Conservation (phyloP, 2,329 filamentous ascomycete species). For the Xylariaceae sp. region DNA sequence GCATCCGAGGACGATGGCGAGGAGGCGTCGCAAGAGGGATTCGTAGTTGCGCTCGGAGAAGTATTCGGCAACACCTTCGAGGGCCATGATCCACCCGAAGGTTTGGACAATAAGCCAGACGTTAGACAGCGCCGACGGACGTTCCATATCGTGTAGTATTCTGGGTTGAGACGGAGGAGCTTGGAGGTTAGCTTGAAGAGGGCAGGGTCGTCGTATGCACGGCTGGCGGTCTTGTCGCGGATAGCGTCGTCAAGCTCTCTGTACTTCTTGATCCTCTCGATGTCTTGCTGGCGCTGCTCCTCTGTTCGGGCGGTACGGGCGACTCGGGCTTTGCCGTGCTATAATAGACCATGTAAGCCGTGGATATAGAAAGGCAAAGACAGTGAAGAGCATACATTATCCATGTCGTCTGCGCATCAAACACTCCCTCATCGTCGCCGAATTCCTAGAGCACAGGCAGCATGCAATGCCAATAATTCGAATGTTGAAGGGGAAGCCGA, state of each 20-base stretch:
- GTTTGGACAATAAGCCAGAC: slow-evolving; percentile 63
- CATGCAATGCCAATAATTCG: background rate
- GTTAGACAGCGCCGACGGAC: slow-evolving; percentile 76
- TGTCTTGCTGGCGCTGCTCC: slow-evolving; percentile 73
- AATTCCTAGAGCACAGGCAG: background rate
- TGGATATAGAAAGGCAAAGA: background rate
- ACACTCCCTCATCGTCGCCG: background rate
- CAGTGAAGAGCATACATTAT: slow-evolving; percentile 36
- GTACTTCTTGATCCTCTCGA: slow-evolving; percentile 78
- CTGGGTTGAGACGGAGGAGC: slow-evolving; percentile 78
- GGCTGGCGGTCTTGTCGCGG: slow-evolving; percentile 62
- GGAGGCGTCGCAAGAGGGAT: slow-evolving; percentile 68
- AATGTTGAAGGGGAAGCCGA: too few relatives aligned
- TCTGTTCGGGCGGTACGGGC: slow-evolving; percentile 66
- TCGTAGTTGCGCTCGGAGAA: slow-evolving; percentile 62
- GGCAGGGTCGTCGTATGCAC: slow-evolving; percentile 54
- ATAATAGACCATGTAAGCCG: slow-evolving; percentile 11
- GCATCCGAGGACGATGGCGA: slow-evolving; percentile 58
- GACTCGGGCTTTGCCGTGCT: slow-evolving; percentile 86
- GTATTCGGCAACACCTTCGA: slow-evolving; percentile 62
- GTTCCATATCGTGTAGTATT: slow-evolving; percentile 94
- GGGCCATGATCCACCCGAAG: slow-evolving; percentile 51
- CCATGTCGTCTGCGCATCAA: slow-evolving; percentile 34
- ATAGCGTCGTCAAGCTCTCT: slow-evolving; percentile 73
- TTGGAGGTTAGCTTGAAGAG: slow-evolving; percentile 74